Conservation (phyloP, 306 rosid genomes). For the Morella rubra region DNA sequence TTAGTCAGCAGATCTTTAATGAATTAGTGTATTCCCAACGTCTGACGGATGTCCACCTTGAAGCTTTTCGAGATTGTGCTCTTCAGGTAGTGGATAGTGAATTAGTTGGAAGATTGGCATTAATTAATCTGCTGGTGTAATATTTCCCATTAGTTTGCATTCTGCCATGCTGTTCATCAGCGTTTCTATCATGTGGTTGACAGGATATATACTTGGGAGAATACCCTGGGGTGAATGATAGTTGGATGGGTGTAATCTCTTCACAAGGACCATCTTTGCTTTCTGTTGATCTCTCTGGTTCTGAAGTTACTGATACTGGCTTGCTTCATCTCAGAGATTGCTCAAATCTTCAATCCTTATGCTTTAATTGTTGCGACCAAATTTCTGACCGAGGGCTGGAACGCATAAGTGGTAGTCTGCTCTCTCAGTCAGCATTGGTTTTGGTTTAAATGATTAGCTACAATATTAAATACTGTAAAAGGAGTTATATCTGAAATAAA, state of each 20-base stretch:
- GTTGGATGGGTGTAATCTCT: slow-evolving; percentile 87
- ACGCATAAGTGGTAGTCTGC: slow-evolving; percentile 57
- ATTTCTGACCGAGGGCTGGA: slow-evolving; percentile 78
- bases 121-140: neutral
- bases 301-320: slow-evolving; percentile 82
- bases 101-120: slow-evolving; percentile 8
- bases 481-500: neutral
- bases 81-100: slow-evolving; percentile 65
- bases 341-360: slow-evolving; percentile 60
- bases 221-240: slow-evolving; percentile 67
- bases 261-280: slow-evolving; percentile 90
- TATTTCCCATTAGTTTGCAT: slow-evolving; percentile 18
- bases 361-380: slow-evolving; percentile 75
- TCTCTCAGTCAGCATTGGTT: slow-evolving; percentile 10
- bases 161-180: slow-evolving; percentile 23
- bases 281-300: slow-evolving; percentile 77
- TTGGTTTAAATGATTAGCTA: neutral
- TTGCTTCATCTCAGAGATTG: slow-evolving; percentile 68
- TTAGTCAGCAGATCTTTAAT: slow-evolving; percentile 83
- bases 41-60: slow-evolving; percentile 49
- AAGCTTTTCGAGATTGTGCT: slow-evolving; percentile 84
- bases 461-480: neutral
- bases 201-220: slow-evolving; percentile 90
- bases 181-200: slow-evolving; percentile 15
- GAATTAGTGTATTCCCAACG: slow-evolving; percentile 56